Evolutionary conservation across 257 asterid species (phyloP).

Genomic region (Solanum corneliomulleri): DNA sequence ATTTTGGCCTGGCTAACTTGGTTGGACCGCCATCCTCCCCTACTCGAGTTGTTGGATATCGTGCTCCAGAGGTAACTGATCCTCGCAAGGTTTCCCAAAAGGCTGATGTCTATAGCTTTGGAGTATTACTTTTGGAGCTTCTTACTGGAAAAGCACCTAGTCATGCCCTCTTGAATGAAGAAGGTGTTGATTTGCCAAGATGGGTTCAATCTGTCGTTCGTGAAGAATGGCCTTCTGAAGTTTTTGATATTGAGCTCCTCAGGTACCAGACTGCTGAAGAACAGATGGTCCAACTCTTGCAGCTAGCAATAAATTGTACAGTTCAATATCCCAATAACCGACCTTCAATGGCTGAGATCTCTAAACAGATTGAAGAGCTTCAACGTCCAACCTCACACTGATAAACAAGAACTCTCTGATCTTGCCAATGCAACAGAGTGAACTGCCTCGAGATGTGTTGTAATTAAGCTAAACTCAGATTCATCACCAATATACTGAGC

Average conservation of each 20-base stretch:
- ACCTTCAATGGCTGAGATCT: constrained; percentile 51
- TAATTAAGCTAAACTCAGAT: constrained; percentile 2
- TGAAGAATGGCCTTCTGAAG: constrained; percentile 83
- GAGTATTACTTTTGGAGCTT: constrained; percentile 66
- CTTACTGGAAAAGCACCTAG: constrained; percentile 87
- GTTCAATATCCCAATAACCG: constrained; percentile 66
- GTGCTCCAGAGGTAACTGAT: constrained; percentile 86
- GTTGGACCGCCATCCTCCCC: constrained; percentile 73
- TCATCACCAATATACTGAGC: constrained; percentile 1
- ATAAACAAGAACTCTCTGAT: constrained; percentile 25
- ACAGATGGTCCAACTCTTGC: constrained; percentile 78
- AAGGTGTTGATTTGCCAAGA: constrained; percentile 71
- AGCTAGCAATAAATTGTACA: constrained; percentile 72
- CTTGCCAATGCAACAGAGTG: constrained; percentile 38
- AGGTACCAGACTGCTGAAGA: constrained; percentile 48
- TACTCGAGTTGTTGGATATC: constrained; percentile 58
- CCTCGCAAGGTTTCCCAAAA: constrained; percentile 63
- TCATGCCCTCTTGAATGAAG: constrained; percentile 67
- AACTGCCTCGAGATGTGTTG: not conserved
- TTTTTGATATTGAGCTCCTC: constrained; percentile 62
- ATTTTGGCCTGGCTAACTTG: constrained; percentile 62
- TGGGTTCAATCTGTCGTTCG: constrained; percentile 78
- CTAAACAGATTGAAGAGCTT: constrained; percentile 37
- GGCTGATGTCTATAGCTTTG: constrained; percentile 74
- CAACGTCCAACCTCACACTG: constrained; percentile 15